Evolutionary conservation across 148 eudicot species (phyloP).

Genomic region (Tetragonia tetragonoides): DNA sequence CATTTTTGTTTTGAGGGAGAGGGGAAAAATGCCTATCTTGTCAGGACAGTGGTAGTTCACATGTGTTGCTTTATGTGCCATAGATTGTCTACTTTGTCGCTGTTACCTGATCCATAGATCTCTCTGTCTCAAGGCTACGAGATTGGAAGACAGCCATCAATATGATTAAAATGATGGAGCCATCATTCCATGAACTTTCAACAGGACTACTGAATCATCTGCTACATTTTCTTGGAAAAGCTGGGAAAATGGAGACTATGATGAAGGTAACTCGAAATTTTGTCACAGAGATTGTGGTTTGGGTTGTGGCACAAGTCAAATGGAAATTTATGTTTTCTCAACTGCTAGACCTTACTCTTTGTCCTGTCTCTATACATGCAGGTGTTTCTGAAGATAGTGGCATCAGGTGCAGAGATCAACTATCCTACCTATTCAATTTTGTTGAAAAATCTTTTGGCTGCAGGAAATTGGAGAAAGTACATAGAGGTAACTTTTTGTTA

Average conservation of each 20-base stretch:
- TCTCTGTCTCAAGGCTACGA: conserved; percentile 54
- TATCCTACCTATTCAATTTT: conserved; percentile 66
- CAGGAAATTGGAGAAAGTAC: conserved; percentile 94
- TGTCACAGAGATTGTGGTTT: background rate
- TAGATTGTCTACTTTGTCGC: background rate
- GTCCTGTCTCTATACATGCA: conserved; percentile 32
- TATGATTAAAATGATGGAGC: conserved; percentile 65
- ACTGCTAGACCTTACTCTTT: background rate
- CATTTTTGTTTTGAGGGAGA: too few relatives aligned
- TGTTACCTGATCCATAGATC: conserved; percentile 15
- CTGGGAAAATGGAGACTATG: conserved; percentile 79
- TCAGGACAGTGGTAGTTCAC: background rate
- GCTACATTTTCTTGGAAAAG: conserved; percentile 74
- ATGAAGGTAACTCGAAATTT: conserved; percentile 61
- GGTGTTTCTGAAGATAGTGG: conserved; percentile 81
- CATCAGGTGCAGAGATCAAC: conserved; percentile 63
- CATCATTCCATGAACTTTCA: conserved; percentile 55
- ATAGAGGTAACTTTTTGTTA: conserved; percentile 56
- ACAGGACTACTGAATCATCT: conserved; percentile 78
- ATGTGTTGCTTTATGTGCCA: background rate
- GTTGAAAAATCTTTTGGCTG: conserved; percentile 73
- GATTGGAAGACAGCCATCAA: conserved; percentile 71
- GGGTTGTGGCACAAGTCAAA: background rate
- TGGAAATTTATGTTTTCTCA: background rate
- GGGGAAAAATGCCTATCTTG: too few relatives aligned